phyloP scores from a whole-genome alignment of 164 flowering plant genomes.

The Macadamia tetraphylla region DNA sequence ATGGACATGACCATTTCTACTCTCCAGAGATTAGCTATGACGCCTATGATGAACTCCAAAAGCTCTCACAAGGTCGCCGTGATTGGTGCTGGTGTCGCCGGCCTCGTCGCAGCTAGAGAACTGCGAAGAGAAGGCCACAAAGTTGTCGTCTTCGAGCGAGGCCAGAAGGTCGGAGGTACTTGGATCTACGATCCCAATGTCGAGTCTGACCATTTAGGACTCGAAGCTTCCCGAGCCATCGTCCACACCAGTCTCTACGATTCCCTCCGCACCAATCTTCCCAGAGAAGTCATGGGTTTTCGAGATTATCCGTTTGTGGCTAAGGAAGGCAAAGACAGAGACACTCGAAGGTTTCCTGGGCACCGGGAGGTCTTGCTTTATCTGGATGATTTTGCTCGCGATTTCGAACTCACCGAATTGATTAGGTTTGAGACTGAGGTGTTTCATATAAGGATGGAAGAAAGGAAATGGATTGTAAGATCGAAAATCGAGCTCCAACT shows the following conservation, averaged over 20 bases:
- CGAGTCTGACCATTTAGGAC: conserved; percentile 68
- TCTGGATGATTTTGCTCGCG: conserved; percentile 46
- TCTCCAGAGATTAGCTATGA: background rate
- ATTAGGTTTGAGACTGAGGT: conserved; percentile 72
- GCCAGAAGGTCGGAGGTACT: conserved; percentile 52
- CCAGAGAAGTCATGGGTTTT: conserved; percentile 76
- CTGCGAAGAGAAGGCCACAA: conserved; percentile 67
- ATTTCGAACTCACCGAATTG: conserved; percentile 45
- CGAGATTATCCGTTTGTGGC: conserved; percentile 56
- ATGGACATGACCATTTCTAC: background rate
- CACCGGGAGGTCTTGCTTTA: conserved; percentile 66
- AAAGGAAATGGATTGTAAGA: conserved; percentile 56
- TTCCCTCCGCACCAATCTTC: conserved; percentile 82
- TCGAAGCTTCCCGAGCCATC: conserved; percentile 45
- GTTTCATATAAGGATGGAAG: conserved; percentile 39
- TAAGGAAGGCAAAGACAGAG: conserved; percentile 28
- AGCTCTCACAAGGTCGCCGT: conserved; percentile 56
- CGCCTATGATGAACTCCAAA: conserved; percentile 1
- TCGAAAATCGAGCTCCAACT: conserved; percentile 17
- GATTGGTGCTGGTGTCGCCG: conserved; percentile 84
- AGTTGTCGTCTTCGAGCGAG: conserved; percentile 66
- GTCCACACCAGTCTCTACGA: conserved; percentile 68
- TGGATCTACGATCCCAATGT: conserved; percentile 56
- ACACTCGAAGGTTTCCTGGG: conserved; percentile 61
- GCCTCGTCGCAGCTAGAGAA: conserved; percentile 72